Evolutionary conservation across 2,329 filamentous ascomycete genomes (phyloP).

Genomic region (Tympanopsis confertula): DNA sequence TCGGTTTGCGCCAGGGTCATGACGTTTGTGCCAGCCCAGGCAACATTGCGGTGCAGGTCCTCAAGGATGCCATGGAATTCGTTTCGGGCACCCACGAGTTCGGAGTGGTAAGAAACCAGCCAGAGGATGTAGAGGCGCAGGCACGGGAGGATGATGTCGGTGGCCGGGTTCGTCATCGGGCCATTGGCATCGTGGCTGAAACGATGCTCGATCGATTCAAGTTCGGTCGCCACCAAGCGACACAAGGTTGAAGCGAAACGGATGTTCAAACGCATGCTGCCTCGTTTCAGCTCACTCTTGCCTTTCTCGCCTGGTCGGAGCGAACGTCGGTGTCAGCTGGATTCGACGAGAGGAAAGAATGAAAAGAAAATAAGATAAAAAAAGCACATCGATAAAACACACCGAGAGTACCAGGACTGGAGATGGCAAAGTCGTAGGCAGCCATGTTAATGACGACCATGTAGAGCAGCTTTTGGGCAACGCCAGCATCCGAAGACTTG

Average conservation of each 20-base stretch:
- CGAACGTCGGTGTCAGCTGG: background rate
- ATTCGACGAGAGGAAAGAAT: slow-evolving; percentile 5
- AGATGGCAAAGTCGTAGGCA: background rate
- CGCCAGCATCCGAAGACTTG: background rate
- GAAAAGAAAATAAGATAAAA: no score
- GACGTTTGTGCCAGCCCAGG: background rate
- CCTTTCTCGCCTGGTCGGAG: background rate
- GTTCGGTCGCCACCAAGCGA: background rate
- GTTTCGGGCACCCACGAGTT: background rate
- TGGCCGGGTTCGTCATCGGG: background rate
- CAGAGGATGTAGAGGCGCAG: background rate
- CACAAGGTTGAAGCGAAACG: background rate
- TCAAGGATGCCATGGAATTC: background rate
- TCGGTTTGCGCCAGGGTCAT: background rate
- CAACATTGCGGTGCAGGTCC: background rate
- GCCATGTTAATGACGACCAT: background rate
- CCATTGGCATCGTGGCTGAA: background rate
- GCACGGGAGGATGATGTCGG: background rate
- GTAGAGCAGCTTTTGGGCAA: background rate
- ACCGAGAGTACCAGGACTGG: background rate
- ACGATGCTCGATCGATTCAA: background rate
- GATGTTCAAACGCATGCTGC: background rate
- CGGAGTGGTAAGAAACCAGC: background rate
- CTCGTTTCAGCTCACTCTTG: background rate
- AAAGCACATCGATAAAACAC: no score